phyloP scores from a whole-genome alignment of 257 asterid genomes.

The Schizonepeta tenuifolia region DNA sequence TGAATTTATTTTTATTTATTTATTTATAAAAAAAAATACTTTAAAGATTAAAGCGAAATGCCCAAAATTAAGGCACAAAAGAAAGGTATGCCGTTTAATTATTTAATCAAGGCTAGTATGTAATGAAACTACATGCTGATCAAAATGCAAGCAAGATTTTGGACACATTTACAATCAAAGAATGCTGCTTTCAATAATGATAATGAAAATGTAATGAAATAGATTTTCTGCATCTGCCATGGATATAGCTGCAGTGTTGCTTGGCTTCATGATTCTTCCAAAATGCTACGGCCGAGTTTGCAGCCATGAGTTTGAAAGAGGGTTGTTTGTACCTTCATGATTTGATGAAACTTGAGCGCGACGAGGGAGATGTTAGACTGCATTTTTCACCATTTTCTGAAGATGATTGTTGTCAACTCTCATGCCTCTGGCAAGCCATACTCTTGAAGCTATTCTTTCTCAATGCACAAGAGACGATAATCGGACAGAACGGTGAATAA shows the following conservation, averaged over 20 bases:
- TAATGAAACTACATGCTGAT: background rate
- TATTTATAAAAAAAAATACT: no score
- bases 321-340: background rate
- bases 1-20: no score
- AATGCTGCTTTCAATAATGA: constrained; percentile 5
- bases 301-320: background rate
- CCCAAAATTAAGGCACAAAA: background rate
- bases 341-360: background rate
- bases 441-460: constrained; percentile 44
- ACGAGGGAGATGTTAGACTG: background rate
- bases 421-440: background rate
- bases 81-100: background rate
- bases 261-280: background rate
- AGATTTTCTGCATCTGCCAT: background rate
- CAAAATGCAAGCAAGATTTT: constrained; percentile 1
- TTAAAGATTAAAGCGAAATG: no score
- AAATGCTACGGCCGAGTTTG: background rate
- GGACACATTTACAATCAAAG: constrained; percentile 32
- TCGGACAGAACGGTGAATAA: constrained; percentile 74
- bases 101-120: background rate
- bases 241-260: background rate
- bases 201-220: background rate
- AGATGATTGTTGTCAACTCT: background rate
- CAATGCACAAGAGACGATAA: constrained; percentile 62
- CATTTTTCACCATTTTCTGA: background rate